phyloP scores from a whole-genome alignment of 2,329 filamentous ascomycete species.

The Aspergillus ruber region DNA sequence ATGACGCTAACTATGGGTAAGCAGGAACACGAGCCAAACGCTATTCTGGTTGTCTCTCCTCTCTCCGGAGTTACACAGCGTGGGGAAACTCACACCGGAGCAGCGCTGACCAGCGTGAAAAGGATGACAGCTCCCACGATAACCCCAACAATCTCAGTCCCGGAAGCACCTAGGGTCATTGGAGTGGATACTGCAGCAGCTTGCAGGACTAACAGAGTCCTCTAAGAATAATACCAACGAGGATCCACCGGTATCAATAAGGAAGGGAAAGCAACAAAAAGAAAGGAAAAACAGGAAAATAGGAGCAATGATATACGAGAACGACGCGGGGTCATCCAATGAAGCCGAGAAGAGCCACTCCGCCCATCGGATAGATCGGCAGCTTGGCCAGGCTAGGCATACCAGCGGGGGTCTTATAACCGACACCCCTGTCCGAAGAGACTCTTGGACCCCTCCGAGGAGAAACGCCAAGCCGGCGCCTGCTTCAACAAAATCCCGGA shows the following conservation, averaged over 20 bases:
- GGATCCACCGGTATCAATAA: not conserved
- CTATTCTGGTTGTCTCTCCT: constrained; percentile 9
- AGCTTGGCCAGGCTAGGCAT: not conserved
- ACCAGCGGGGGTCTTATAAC: not conserved
- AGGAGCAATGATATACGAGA: not conserved
- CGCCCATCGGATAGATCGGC: constrained; percentile 12
- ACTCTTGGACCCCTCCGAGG: constrained; percentile 4
- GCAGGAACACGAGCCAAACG: constrained; percentile 3
- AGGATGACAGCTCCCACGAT: constrained; percentile 24
- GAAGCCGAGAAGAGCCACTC: not conserved
- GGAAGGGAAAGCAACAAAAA: not conserved
- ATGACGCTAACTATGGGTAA: constrained; percentile 9
- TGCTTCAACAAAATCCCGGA: not conserved
- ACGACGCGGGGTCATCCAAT: constrained; percentile 2
- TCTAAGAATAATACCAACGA: not conserved
- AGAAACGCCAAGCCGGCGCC: constrained; percentile 10
- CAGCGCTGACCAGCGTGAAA: constrained; percentile 21
- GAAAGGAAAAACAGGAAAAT: constrained; percentile 8
- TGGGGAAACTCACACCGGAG: constrained; percentile 18
- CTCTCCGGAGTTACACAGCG: not conserved
- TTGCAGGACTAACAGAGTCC: not conserved
- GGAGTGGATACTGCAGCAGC: not conserved
- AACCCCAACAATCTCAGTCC: constrained; percentile 21
- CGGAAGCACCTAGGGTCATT: constrained; percentile 17
- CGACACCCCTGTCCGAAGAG: not conserved